Evolutionary conservation across 2,329 filamentous ascomycete genomes (phyloP), one percentile per base, ranked within the genome.

Genomic region (Cladosporium sp.): DNA sequence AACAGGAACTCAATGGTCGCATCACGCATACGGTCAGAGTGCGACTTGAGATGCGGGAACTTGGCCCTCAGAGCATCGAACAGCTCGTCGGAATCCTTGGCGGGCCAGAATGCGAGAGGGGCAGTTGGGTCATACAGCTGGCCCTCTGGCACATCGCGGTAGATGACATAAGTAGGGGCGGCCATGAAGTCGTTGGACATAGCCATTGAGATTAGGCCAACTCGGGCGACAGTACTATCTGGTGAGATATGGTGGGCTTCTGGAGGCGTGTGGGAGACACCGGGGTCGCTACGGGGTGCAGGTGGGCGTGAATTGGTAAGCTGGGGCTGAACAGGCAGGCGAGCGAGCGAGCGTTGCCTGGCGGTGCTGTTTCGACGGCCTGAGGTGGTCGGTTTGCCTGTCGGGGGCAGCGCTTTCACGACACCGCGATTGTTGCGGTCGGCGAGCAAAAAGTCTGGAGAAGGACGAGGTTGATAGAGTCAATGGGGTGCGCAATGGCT

Each of bases 1-100:
- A 73, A 58, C 28, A 73, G 62, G 63, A 71, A 74, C 39, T 72
- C 66, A 52, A 74, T 73, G 47, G 71, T 68, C 37, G 72, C 72
- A 40, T 73, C 69, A 7, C 72, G 68, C 69, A 73, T 71, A 47
- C 72, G 70, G 58, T 73, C 71, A n/a, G 69, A 68, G 52, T 74
- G 71, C 45, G 65, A 70, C 50, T 66, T 67, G 34, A 70, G 61
- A 51, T 70, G 64, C 4, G 72, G 71, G 55, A 65, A 74, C 22
- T 70, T 69, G 25, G 58, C 50, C 40, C 69, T 63, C 20, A 74
- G 63, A 39, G 72, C 72, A 49, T 72, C 70, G 64, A 72, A 72
- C 5, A 74, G 66, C 55, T 73, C 71, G 52, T 74, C 72, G 10
- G 72, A 74, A 55, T 70, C 71, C 60, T 72, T 73, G 28, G 69